These are phyloP conservation scores for Mycena rosella DNA, from an alignment of 768 basidiomycete genomes.

Conservation along the genomic window DNA sequence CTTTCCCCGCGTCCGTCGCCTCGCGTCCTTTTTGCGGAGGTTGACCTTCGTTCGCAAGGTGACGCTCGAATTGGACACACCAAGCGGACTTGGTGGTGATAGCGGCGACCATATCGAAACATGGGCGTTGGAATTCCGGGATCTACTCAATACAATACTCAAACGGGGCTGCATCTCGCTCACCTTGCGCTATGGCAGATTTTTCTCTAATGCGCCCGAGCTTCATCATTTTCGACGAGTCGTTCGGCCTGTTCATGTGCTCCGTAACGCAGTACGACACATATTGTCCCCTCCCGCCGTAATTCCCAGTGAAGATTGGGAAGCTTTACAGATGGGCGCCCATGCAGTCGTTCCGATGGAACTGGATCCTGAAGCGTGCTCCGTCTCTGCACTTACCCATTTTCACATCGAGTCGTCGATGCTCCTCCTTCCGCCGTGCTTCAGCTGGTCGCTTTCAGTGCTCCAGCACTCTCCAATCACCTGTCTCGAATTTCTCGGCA, in stretches of 20 bases:
- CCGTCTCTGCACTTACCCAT: constrained; percentile 18
- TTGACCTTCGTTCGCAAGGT: constrained; percentile 26
- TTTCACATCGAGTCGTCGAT: constrained; percentile 29
- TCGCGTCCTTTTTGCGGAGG: constrained; percentile 24
- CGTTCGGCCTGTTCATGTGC: constrained; percentile 18
- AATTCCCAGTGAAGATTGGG: neutral
- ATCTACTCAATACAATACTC: constrained; percentile 28
- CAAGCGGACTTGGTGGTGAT: neutral
- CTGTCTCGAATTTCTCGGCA: constrained; percentile 21
- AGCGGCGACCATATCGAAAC: constrained; percentile 1
- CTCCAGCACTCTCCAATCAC: constrained; percentile 29
- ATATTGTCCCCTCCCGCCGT: neutral
- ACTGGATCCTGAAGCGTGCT: constrained; percentile 18
- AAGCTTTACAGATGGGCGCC: neutral
- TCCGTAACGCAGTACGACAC: constrained; percentile 22
- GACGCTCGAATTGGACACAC: constrained; percentile 20
- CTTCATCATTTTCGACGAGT: neutral
- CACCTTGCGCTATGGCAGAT: constrained; percentile 28
- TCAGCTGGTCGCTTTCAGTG: constrained; percentile 31
- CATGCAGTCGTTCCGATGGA: constrained; percentile 14
- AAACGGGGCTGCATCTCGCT: constrained; percentile 32
- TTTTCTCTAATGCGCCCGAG: constrained; percentile 18
- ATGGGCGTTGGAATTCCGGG: constrained; percentile 25
- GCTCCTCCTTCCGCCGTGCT: constrained; percentile 27
- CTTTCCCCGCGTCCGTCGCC: constrained; percentile 22